Evolutionary conservation across 257 asterid species (phyloP), one percentile per base, ranked within the genome.

Genomic region (Solanum dulcamara): DNA sequence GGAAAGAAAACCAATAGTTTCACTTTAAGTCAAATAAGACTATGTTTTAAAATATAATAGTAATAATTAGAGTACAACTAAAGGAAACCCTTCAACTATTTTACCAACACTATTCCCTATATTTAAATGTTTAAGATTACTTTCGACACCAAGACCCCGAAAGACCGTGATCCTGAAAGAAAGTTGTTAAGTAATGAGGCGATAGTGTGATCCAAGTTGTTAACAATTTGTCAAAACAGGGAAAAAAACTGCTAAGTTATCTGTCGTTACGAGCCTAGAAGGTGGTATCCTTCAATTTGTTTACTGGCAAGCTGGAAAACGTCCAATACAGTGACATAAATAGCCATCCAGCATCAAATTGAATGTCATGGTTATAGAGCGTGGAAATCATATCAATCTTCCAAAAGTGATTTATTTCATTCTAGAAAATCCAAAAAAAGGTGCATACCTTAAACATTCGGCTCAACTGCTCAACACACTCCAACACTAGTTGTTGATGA

Each of bases 401-500:
- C 26, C 40, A 42, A 26, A 37, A 75, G 60, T 44, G 59, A 74
- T 75, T 30, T 42, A 30, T 46, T 28, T 77, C 64, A 26, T 46
- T 28, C 12, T 14, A 77, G 42, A 48, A 46, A 26, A 77, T 15
- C 12, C 83, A 77, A 48, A 17, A 28, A 17, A 4, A 22, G 42
- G 30, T 42, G 48, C 50, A 75, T 70, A 90, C 92, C 91, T 89
- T 93, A 85, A 93, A 93, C 92, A 88, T 89, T 60, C 75, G 84
- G 74, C 91, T 87, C 89, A 93, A 81, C 85, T 88, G 90, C 83
- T 91, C 92, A 33, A 91, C 90, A 74, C 94, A 93, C 87, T 91
- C 96, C 79, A 75, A 32, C 66, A 93, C 92, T 51, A 93, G 84
- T 81, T 90, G 91, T 57, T 91, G 93, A 88, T 91, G 89, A 6